A percentile compares a stretch with the other conserved stretches of the same genome.
Evolutionary conservation across 2,329 filamentous ascomycete species (phyloP).

Genomic region (Rhynchosporium agropyri): DNA sequence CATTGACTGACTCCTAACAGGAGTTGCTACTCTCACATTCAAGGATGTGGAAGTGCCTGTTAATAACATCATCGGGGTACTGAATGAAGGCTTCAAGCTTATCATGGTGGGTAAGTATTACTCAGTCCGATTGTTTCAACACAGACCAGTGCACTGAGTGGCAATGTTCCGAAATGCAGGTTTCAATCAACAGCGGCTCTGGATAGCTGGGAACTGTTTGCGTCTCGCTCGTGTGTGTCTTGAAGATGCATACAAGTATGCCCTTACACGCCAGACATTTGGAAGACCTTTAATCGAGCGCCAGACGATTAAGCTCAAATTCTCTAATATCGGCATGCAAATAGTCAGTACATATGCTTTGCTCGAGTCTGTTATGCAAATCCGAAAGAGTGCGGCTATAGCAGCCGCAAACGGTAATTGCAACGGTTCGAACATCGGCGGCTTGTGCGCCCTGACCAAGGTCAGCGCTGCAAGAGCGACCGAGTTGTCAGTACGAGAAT

Average conservation of each 20-base stretch:
- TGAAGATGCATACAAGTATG: slow-evolving; percentile 92
- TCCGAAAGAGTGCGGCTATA: slow-evolving; percentile 74
- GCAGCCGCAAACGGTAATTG: slow-evolving; percentile 58
- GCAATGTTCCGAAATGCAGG: slow-evolving; percentile 54
- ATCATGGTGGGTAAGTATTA: slow-evolving; percentile 34
- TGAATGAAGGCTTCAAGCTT: slow-evolving; percentile 92
- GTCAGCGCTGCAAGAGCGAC: slow-evolving; percentile 89
- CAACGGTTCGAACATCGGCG: slow-evolving; percentile 60
- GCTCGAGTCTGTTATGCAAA: slow-evolving; percentile 31
- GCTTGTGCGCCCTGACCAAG: slow-evolving; percentile 88
- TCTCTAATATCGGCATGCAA: slow-evolving; percentile 94
- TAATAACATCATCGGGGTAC: slow-evolving; percentile 91
- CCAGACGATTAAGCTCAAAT: slow-evolving; percentile 91
- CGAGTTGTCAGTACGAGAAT: slow-evolving; percentile 93
- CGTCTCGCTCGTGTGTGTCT: slow-evolving; percentile 93
- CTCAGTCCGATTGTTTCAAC: not conserved
- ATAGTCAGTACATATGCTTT: slow-evolving; percentile 75
- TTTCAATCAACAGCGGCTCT: slow-evolving; percentile 97
- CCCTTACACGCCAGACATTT: slow-evolving; percentile 91
- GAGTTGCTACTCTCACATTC: no score
- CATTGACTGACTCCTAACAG: no score
- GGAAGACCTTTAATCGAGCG: slow-evolving; percentile 94
- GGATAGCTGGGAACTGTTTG: slow-evolving; percentile 92
- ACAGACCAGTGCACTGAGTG: not conserved
- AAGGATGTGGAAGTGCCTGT: slow-evolving; percentile 98